These are phyloP conservation scores for Cladosporium sp. DNA, from an alignment of 2,329 filamentous ascomycete species.

Conservation along the genomic window DNA sequence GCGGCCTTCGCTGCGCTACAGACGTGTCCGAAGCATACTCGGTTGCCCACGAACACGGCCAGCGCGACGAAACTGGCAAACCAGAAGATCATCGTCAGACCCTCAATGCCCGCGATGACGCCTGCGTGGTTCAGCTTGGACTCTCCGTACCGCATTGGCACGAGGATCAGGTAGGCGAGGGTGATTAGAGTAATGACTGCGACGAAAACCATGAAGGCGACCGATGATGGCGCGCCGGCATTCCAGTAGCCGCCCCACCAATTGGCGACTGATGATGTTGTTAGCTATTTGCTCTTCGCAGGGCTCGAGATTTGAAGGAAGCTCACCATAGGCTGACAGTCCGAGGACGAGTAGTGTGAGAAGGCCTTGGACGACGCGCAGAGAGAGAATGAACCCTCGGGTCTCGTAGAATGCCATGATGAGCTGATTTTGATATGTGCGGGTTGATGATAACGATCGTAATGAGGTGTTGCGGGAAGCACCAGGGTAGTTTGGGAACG, in stretches of 20 bases:
- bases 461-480: background rate
- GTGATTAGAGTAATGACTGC: conserved; percentile 68
- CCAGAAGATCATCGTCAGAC: conserved; percentile 78
- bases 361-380: conserved; percentile 61
- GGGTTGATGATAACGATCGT: background rate
- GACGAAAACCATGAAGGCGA: conserved; percentile 76
- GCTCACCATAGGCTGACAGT: conserved; percentile 64
- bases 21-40: conserved; percentile 48
- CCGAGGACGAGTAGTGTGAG: conserved; percentile 71
- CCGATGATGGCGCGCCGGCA: conserved; percentile 47
- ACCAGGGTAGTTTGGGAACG: too few relatives aligned
- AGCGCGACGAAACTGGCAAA: conserved; percentile 78
- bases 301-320: background rate
- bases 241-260: conserved; percentile 48
- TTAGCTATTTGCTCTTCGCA: background rate
- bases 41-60: conserved; percentile 57
- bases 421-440: background rate
- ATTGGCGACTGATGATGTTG: conserved; percentile 47
- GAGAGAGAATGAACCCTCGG: conserved; percentile 47
- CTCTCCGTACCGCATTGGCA: conserved; percentile 42
- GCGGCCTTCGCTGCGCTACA: conserved; percentile 60
- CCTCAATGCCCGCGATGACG: conserved; percentile 61
- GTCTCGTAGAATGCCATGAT: conserved; percentile 37
- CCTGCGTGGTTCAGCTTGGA: conserved; percentile 55
- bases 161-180: conserved; percentile 62